These are phyloP conservation scores for Ogataea paraovalis DNA, from an alignment of 805 yeast species.

Conservation along the genomic window DNA sequence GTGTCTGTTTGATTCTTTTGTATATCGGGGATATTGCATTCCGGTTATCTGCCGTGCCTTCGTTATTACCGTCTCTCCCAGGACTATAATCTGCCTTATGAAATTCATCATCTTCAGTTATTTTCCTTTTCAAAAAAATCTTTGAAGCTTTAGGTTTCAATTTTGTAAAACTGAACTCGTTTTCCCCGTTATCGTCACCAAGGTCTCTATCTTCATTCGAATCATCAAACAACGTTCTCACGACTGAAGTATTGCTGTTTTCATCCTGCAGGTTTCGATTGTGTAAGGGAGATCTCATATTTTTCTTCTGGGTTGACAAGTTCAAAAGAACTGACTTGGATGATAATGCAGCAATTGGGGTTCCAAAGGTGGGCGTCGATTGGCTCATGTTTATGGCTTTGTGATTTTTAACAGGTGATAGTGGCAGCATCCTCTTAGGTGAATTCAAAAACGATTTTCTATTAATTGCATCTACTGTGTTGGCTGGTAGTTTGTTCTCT, in stretches of 20 bases:
- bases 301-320: conserved; percentile 6
- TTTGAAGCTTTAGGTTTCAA: conserved; percentile 2
- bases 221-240: background rate
- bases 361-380: conserved; percentile 1
- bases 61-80: conserved; percentile 3
- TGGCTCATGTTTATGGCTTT: too few relatives aligned
- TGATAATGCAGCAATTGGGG: conserved; percentile 4
- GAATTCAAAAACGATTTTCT: conserved; percentile 1
- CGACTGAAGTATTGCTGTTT: background rate
- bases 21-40: conserved; percentile 17
- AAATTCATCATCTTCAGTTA: conserved; percentile 2
- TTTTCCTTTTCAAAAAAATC: conserved; percentile 8
- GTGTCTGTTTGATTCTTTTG: conserved; percentile 14
- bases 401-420: too few relatives aligned
- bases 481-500: too few relatives aligned
- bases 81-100: conserved; percentile 9
- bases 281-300: background rate
- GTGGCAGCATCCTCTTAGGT: background rate
- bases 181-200: conserved; percentile 2
- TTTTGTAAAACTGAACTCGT: conserved; percentile 1
- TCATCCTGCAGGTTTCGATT: background rate
- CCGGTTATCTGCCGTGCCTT: background rate
- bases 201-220: background rate
- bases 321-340: conserved; percentile 2
- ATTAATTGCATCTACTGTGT: too few relatives aligned